Evolutionary conservation across 1,284 basidiomycete species (phyloP).

Genomic region (Meripilus lineatus): DNA sequence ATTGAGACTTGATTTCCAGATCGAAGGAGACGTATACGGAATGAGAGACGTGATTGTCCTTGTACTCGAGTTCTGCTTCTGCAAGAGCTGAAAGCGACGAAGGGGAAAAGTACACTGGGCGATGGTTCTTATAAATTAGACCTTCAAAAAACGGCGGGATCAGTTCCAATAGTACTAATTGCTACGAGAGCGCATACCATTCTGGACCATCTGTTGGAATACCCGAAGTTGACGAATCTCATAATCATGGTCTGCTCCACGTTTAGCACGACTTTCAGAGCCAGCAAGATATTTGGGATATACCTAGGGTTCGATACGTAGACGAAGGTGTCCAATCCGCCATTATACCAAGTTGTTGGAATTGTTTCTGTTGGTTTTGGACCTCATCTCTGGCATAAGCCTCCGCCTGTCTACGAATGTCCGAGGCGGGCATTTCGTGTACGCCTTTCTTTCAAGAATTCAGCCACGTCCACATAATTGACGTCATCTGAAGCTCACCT

Average conservation of each 20-base stretch:
- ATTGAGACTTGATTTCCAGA: slow-evolving; percentile 32
- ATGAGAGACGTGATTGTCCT: slow-evolving; percentile 83
- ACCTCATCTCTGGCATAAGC: slow-evolving; percentile 77
- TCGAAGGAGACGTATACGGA: slow-evolving; percentile 86
- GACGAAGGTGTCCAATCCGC: slow-evolving; percentile 78
- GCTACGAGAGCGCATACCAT: slow-evolving; percentile 44
- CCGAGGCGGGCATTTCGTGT: slow-evolving; percentile 47
- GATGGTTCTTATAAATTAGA: slow-evolving; percentile 81
- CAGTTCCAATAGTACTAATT: background rate
- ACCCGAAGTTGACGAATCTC: slow-evolving; percentile 87
- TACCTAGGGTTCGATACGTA: slow-evolving; percentile 87
- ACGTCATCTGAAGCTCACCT: slow-evolving; percentile 33
- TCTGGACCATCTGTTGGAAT: slow-evolving; percentile 86
- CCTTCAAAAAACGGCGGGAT: slow-evolving; percentile 33
- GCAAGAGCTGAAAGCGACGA: slow-evolving; percentile 93
- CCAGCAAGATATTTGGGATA: slow-evolving; percentile 19
- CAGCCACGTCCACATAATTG: slow-evolving; percentile 1
- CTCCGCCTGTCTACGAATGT: slow-evolving; percentile 73
- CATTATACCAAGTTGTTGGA: slow-evolving; percentile 85
- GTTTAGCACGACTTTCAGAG: slow-evolving; percentile 3
- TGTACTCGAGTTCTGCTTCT: slow-evolving; percentile 92
- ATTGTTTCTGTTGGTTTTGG: slow-evolving; percentile 75
- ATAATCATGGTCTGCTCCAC: slow-evolving; percentile 75
- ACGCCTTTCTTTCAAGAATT: slow-evolving; percentile 41
- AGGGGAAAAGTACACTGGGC: slow-evolving; percentile 95